These are phyloP conservation scores for Kurtzmaniella cleridarum DNA, from an alignment of 805 yeast species.

Conservation along the genomic window DNA sequence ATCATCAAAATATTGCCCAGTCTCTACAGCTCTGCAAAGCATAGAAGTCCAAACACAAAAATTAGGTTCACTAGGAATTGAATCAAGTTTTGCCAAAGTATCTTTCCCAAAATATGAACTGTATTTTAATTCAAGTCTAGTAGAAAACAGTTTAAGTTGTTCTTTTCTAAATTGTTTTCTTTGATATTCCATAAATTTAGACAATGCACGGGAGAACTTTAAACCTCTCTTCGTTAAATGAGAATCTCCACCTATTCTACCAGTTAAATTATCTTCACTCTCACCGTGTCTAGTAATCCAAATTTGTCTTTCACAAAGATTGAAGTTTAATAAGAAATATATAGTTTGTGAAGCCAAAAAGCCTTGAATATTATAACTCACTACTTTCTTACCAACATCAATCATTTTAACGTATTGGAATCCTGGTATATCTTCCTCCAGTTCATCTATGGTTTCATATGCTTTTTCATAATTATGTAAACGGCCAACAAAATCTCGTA, in stretches of 20 bases:
- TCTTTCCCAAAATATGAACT: conserved; percentile 17
- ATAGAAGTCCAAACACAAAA: conserved; percentile 93
- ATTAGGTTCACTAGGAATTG: conserved; percentile 54
- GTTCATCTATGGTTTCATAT: conserved; percentile 84
- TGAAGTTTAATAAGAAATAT: conserved; percentile 83
- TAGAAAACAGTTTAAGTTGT: conserved; percentile 51
- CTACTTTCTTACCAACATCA: conserved; percentile 91
- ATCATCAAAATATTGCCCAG: conserved; percentile 73
- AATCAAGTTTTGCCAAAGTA: conserved; percentile 13
- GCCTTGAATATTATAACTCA: conserved; percentile 81
- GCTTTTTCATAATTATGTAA: conserved; percentile 80
- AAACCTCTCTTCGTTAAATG: conserved; percentile 72
- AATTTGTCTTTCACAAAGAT: conserved; percentile 81
- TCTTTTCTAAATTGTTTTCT: conserved; percentile 60
- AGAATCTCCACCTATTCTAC: conserved; percentile 91
- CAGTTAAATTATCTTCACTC: conserved; percentile 75
- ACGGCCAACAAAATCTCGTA: conserved; percentile 77
- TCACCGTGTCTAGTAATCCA: conserved; percentile 97
- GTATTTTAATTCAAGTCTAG: conserved; percentile 40
- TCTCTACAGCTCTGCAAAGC: conserved; percentile 72
- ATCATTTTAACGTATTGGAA: conserved; percentile 92
- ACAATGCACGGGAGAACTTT: conserved; percentile 66
- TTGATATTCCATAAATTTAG: conserved; percentile 68
- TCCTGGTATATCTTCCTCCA: conserved; percentile 60
- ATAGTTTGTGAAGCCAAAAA: conserved; percentile 91